Evolutionary conservation across 805 yeast genomes (phyloP), one percentile per base, ranked within the genome.

Genomic region (Candida taoyuanica): DNA sequence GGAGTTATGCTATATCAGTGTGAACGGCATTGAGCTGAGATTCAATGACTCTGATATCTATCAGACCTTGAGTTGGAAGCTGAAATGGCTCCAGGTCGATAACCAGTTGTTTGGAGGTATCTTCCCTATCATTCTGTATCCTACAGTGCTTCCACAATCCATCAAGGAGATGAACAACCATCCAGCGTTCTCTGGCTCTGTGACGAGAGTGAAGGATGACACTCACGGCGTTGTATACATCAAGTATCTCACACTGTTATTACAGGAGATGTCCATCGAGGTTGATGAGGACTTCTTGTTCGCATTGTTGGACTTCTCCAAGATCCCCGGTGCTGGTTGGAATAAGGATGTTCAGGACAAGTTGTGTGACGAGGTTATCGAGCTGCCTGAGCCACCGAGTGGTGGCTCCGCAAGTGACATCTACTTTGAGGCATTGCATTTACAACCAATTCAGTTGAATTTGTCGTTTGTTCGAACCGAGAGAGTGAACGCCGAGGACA

Each of bases 71-170:
- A 78, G 89, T 46, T 64, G 81, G 63, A 88, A 87, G 55, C 61
- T 89, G 51, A 89, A 91, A 55, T 94, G 98, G 98, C 66, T 93
- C 23, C 99, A 93, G 60, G 70, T 91, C 33, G 98, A 93, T 58
- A 91, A 93, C 53, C 96, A 88, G 56, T 63, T 91, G 33, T 86
- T 79, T 52, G 95, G 96, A 4, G 85, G 95, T 11, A 74, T 81
- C 2, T 93, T 74, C 63, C 97, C 97, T 3, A 91, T 89, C 39
- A 68, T 93, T 11, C 47, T 93, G 8, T 94, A 86, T 56, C 99
- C 99, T 4, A 81, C 88, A 3, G 88, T 86, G 8, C 75, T 93
- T 33, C 95, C 96, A 2, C 85, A 86, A 52, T 80, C 86, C 0
- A 76, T 81, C 4, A 75, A 76, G 47, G 98, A 91, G 52, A 76